phyloP scores from a whole-genome alignment of 768 basidiomycete genomes.

The Mycena capillaripes region DNA sequence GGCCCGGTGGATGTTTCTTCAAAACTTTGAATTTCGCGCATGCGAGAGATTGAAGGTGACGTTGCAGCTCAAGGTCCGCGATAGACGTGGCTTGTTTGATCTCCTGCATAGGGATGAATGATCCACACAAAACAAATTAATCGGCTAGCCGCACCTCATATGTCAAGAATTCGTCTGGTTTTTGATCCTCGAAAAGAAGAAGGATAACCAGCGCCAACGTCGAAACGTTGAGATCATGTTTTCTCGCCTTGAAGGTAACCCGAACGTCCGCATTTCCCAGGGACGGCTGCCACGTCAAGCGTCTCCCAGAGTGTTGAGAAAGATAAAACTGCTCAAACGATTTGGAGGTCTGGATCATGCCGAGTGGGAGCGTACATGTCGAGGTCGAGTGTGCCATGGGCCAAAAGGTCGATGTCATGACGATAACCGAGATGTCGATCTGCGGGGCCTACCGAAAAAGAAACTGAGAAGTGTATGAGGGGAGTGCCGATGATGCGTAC shows the following conservation, averaged over 20 bases:
- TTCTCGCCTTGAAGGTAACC: conserved; percentile 81
- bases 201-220: conserved; percentile 92
- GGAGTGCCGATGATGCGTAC: conserved; percentile 57
- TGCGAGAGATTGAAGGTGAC: conserved; percentile 96
- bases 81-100: conserved; percentile 84
- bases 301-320: conserved; percentile 88
- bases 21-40: conserved; percentile 95
- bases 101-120: conserved; percentile 66
- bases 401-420: conserved; percentile 99
- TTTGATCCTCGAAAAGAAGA: conserved; percentile 84
- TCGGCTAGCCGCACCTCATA: conserved; percentile 70
- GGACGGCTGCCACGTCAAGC: conserved; percentile 92
- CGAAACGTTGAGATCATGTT: conserved; percentile 93
- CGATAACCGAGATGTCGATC: conserved; percentile 87
- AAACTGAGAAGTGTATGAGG: conserved; percentile 9
- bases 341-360: conserved; percentile 74
- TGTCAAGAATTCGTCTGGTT: conserved; percentile 76
- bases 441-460: conserved; percentile 68
- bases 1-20: conserved; percentile 90
- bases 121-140: not conserved
- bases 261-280: conserved; percentile 93
- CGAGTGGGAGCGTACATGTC: conserved; percentile 76
- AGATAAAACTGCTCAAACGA: conserved; percentile 94
- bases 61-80: conserved; percentile 82
- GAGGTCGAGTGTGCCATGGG: conserved; percentile 80